A percentile compares a stretch with the other conserved stretches of the same genome.
These are phyloP conservation scores for Ophiognomonia clavigignenti-juglandacearum DNA, from an alignment of 2,329 filamentous ascomycete species.

Conservation along the genomic window DNA sequence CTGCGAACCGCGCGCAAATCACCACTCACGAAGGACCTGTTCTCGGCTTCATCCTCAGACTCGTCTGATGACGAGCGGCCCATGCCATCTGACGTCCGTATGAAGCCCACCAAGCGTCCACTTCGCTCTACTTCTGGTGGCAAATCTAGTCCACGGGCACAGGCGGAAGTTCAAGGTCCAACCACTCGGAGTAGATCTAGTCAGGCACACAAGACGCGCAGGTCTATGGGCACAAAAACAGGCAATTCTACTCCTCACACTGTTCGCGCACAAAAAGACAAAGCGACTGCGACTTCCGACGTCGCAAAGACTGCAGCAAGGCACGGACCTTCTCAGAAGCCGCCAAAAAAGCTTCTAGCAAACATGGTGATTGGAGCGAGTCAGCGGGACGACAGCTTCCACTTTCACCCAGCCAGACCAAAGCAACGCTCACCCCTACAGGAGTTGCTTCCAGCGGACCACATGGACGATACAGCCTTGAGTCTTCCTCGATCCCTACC, in stretches of 20 bases:
- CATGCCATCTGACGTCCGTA: constrained; percentile 9
- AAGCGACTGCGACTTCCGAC: neutral
- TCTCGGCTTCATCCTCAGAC: neutral
- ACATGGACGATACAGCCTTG: neutral
- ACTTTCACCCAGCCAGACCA: constrained; percentile 23
- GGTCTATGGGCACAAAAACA: too few relatives aligned
- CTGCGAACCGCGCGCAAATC: neutral
- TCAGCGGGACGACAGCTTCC: constrained; percentile 30
- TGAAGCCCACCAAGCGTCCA: neutral
- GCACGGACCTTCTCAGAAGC: neutral
- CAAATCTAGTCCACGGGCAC: neutral
- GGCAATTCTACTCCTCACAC: neutral
- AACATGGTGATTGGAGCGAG: neutral
- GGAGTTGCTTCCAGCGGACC: neutral
- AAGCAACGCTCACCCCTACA: neutral
- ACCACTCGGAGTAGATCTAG: too few relatives aligned
- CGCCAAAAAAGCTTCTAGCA: neutral
- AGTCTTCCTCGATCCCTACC: neutral
- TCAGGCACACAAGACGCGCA: too few relatives aligned
- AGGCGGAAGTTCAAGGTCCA: too few relatives aligned
- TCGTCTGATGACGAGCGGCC: constrained; percentile 14
- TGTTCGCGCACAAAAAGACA: neutral
- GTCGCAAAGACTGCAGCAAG: neutral
- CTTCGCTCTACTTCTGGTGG: neutral
- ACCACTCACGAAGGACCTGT: neutral